These are phyloP conservation scores for Acanthamoeba royreba DNA, from an alignment of 208 protist genomes.

Conservation along the genomic window DNA sequence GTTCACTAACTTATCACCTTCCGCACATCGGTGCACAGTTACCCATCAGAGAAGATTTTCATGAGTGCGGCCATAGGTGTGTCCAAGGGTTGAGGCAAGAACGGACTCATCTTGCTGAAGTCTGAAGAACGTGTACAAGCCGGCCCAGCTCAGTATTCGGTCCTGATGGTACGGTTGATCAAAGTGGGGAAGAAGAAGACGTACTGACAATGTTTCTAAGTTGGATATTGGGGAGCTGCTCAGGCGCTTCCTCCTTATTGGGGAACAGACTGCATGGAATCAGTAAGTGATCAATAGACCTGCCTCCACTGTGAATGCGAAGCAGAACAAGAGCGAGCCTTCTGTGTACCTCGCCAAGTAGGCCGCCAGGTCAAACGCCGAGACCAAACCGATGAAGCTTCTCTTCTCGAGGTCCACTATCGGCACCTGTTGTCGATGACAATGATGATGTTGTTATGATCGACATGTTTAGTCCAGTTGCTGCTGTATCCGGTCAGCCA, in stretches of 20 bases:
- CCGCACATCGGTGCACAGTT: background rate
- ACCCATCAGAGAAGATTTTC: background rate
- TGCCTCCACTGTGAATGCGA: background rate
- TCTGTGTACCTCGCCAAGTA: background rate
- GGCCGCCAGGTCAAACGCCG: background rate
- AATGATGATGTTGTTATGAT: too few relatives aligned
- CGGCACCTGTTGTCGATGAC: background rate
- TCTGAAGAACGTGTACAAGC: too few relatives aligned
- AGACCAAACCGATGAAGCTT: slow-evolving; percentile 4
- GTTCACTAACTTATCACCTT: background rate
- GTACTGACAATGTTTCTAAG: slow-evolving; percentile 25
- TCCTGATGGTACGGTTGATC: too few relatives aligned
- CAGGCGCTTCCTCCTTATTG: background rate
- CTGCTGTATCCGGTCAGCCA: background rate
- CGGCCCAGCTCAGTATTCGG: too few relatives aligned
- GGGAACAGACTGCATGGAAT: slow-evolving; percentile 1
- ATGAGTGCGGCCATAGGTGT: background rate
- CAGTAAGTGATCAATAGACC: background rate
- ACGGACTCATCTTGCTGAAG: slow-evolving; percentile 29
- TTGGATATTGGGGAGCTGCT: slow-evolving; percentile 6
- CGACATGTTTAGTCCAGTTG: background rate
- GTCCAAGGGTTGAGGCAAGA: background rate
- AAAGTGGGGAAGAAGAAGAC: too few relatives aligned
- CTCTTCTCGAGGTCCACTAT: background rate
- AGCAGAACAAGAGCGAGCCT: background rate